Percentiles rank a stretch among this genome's conserved stretches.
These are phyloP conservation scores for Penicillium sp. DNA, from an alignment of 2,329 filamentous ascomycete genomes.

Conservation along the genomic window DNA sequence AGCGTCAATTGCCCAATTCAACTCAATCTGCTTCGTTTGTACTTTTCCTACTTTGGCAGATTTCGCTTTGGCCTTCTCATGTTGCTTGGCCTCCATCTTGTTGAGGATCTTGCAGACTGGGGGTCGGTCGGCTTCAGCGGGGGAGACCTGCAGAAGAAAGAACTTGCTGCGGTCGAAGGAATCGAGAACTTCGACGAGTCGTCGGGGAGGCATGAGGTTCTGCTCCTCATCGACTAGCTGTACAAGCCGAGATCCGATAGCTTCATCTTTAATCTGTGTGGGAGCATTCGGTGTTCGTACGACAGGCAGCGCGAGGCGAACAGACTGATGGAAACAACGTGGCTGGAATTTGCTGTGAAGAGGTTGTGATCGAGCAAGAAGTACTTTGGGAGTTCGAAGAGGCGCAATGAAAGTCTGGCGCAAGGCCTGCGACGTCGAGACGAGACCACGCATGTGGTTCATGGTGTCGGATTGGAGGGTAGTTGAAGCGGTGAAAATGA, in stretches of 20 bases:
- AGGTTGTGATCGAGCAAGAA: constrained; percentile 13
- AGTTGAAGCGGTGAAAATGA: not conserved
- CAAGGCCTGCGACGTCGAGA: constrained; percentile 35
- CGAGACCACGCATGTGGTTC: constrained; percentile 36
- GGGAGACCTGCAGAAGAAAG: constrained; percentile 54
- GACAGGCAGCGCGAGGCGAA: constrained; percentile 10
- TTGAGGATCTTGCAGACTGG: constrained; percentile 72
- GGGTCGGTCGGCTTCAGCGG: constrained; percentile 32
- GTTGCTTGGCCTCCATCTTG: constrained; percentile 37
- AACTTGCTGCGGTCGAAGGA: constrained; percentile 53
- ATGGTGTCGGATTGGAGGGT: constrained; percentile 16
- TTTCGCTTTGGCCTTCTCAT: constrained; percentile 30
- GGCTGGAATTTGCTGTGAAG: constrained; percentile 14
- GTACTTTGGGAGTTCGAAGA: constrained; percentile 14
- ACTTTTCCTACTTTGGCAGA: constrained; percentile 44
- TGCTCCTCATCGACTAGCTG: constrained; percentile 39
- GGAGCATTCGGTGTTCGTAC: constrained; percentile 10
- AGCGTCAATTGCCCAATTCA: constrained; percentile 82
- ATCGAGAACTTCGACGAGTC: constrained; percentile 38
- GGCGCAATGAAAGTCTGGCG: constrained; percentile 33
- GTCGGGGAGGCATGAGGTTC: constrained; percentile 31
- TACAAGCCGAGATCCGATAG: constrained; percentile 33
- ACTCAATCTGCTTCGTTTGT: constrained; percentile 72
- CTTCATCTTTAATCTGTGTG: constrained; percentile 34
- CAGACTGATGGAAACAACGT: constrained; percentile 20